Evolutionary conservation across 345 rosid species (phyloP).

Genomic region (Lenwebbia sp.): DNA sequence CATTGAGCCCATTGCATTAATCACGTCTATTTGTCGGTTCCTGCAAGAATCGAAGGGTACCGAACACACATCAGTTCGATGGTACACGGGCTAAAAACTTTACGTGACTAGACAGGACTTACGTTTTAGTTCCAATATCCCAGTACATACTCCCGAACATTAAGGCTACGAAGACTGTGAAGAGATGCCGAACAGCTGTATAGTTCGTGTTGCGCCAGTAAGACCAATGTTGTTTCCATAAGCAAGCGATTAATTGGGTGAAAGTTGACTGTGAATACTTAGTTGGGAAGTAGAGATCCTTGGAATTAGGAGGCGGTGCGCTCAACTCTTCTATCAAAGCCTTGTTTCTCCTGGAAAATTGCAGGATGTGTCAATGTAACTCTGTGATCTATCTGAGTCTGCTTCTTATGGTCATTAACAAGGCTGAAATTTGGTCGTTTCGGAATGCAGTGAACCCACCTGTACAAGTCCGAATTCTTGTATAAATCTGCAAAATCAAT

Average conservation of each 20-base stretch:
- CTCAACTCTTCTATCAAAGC: constrained; percentile 19
- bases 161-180: constrained; percentile 20
- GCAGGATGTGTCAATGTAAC: background rate
- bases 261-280: constrained; percentile 18
- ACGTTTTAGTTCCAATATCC: constrained; percentile 26
- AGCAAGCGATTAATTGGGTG: constrained; percentile 25
- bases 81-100: background rate
- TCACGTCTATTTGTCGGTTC: constrained; percentile 5
- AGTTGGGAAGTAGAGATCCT: constrained; percentile 19
- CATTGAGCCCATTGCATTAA: constrained; percentile 34
- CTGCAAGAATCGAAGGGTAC: background rate
- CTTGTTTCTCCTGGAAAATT: constrained; percentile 41
- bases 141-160: constrained; percentile 30
- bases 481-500: constrained; percentile 28
- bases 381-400: background rate
- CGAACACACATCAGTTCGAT: background rate
- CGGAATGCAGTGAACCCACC: constrained; percentile 4
- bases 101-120: background rate
- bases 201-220: constrained; percentile 40
- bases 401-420: no score
- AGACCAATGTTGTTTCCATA: constrained; percentile 40
- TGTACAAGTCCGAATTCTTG: constrained; percentile 25
- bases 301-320: constrained; percentile 15
- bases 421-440: background rate
- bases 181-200: constrained; percentile 26